Conservation (phyloP, 148 eudicot species). For the Camellia sinensis region DNA sequence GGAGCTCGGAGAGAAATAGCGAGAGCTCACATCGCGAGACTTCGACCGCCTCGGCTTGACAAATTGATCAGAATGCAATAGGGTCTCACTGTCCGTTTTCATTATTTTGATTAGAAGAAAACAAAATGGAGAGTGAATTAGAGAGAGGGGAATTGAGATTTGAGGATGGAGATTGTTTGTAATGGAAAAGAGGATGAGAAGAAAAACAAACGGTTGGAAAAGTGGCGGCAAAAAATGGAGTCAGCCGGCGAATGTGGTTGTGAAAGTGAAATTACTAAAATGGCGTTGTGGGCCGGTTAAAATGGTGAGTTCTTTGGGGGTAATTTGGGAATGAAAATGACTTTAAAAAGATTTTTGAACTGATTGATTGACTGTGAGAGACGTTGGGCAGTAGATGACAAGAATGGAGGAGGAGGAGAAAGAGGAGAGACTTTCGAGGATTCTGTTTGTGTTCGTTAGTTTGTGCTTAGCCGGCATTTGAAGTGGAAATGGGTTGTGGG, state of each 20-base stretch:
- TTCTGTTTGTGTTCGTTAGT: not conserved
- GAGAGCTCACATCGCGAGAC: constrained; percentile 45
- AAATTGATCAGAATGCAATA: constrained; percentile 11
- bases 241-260: constrained; percentile 28
- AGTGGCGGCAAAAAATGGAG: constrained; percentile 36
- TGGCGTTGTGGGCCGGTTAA: not conserved
- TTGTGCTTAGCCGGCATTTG: constrained; percentile 10
- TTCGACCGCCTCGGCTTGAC: constrained; percentile 27
- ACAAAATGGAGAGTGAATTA: too few species aligned
- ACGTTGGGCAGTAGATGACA: constrained; percentile 1
- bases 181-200: not conserved
- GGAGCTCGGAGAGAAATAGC: constrained; percentile 26
- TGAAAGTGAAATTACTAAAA: constrained; percentile 14
- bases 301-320: constrained; percentile 8
- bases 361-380: not conserved
- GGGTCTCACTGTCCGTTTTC: constrained; percentile 13
- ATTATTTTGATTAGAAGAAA: not conserved
- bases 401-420: not conserved
- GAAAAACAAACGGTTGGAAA: constrained; percentile 35
- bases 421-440: not conserved
- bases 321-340: constrained; percentile 12
- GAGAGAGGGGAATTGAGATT: not conserved
- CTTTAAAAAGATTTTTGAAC: not conserved
- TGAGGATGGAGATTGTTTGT: not conserved
- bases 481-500: not conserved